A percentile compares a stretch with the other conserved stretches of the same genome.
These are phyloP conservation scores for Pythium coloratum DNA, from an alignment of 352 stramenopile species.

Conservation along the genomic window DNA sequence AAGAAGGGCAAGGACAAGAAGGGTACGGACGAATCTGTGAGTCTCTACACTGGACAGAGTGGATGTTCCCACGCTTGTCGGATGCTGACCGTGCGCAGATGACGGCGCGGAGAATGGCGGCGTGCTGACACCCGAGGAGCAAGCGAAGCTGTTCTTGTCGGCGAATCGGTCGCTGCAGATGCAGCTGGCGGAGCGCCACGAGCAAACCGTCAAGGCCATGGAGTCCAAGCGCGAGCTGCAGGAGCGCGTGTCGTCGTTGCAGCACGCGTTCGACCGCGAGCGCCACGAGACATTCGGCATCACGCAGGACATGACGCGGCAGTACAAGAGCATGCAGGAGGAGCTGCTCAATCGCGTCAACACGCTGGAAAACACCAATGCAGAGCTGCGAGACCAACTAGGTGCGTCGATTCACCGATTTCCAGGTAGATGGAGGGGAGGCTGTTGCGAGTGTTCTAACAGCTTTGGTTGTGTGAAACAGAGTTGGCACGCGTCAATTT, in stretches of 20 bases:
- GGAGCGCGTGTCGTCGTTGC: conserved; percentile 73
- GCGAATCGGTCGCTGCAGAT: conserved; percentile 87
- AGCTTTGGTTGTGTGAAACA: conserved; percentile 14
- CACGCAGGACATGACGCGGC: conserved; percentile 94
- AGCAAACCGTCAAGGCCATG: conserved; percentile 84
- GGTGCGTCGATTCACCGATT: conserved; percentile 28
- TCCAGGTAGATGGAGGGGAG: too few relatives aligned
- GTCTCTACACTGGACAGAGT: neutral
- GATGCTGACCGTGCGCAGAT: conserved; percentile 33
- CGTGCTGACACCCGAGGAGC: conserved; percentile 75
- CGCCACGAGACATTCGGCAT: conserved; percentile 91
- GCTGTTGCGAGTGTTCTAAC: neutral
- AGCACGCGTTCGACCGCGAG: conserved; percentile 87
- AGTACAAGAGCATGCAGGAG: conserved; percentile 97
- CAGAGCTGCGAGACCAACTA: conserved; percentile 91
- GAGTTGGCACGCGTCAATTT: conserved; percentile 85
- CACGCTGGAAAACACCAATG: conserved; percentile 90
- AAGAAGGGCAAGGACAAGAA: conserved; percentile 80
- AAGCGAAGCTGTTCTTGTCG: conserved; percentile 83
- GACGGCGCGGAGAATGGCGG: conserved; percentile 72
- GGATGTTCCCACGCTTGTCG: neutral
- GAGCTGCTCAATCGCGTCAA: conserved; percentile 88
- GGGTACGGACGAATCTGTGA: conserved; percentile 31
- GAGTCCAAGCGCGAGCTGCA: conserved; percentile 89
- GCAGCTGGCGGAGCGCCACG: conserved; percentile 86